Base-by-base conservation (phyloP, 305 asterid species). In the Fraxinus sp. region DNA sequence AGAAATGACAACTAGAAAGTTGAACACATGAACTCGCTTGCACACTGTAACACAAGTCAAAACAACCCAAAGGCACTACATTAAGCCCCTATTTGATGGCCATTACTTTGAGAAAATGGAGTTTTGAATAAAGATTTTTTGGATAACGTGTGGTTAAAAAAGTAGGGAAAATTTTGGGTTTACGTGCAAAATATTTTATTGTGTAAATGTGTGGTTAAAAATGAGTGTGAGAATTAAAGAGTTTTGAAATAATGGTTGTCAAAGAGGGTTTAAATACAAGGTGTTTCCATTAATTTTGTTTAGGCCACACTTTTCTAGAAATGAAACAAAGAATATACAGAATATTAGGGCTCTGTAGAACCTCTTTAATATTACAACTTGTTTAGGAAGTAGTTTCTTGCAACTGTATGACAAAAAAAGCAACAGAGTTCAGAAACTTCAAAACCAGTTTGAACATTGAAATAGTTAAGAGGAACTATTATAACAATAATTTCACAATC, bases 1-100 rank as follows among this genome's bases (percentile, higher is more conserved):
- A 78, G 71, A 87, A 78, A 83, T 1, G 77, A 77, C 28, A 68
- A 75, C 59, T 62, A 78, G 33, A 52, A 32, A 80, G 20, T 32
- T 2, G 7, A 55, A 73, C 36, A 32, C 33, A 16, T 16, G 24
- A 52, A 52, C 24, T 52, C 30, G 22, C 37, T 28, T 13, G 37
- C 20, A 2, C 7, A 68, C 37, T 28, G 8, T 52, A 16, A 11
- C 74, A 68, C 18, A 68, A 68, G 39, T 28, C 20, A 68, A 68
- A 26, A 68, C 74, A 68, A 28, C 8, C 36, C 74, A 68, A 28
- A 64, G 33, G 9, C 11, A 24, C 33, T 7, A 64, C 72, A 6
- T 64, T 8, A 41, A 41, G 49, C 49, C 49, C 49, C 14, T 41
- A 41, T 2, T 41, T 41, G 14, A 41, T 41, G 49, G 49, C 14